These are phyloP conservation scores for Selenicereus undatus DNA, from an alignment of 148 eudicot species.

Conservation along the genomic window DNA sequence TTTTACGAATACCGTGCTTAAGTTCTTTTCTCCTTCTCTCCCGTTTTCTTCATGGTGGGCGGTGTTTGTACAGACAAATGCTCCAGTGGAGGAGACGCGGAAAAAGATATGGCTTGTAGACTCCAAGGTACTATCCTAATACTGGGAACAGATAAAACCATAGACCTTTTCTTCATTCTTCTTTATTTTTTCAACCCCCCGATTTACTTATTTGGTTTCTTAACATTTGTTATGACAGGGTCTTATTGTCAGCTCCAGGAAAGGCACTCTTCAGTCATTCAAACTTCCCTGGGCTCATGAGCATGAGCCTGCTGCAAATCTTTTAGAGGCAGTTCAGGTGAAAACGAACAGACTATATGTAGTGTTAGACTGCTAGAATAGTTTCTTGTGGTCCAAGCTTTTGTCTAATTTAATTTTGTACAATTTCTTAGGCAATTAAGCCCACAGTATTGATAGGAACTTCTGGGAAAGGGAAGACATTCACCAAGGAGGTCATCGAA, in stretches of 20 bases:
- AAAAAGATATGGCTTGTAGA: slow-evolving; percentile 95
- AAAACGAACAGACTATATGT: slow-evolving; percentile 4
- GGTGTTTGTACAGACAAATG: slow-evolving; percentile 42
- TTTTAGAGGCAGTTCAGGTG: slow-evolving; percentile 79
- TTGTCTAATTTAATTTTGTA: background rate
- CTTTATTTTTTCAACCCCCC: too few relatives aligned
- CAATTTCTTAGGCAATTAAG: slow-evolving; percentile 45
- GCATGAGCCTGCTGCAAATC: slow-evolving; percentile 59
- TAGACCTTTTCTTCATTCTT: background rate
- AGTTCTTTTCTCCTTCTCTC: background rate
- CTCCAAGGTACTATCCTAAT: slow-evolving; percentile 56
- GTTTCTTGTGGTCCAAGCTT: background rate
- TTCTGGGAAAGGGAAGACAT: slow-evolving; percentile 62
- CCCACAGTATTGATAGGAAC: slow-evolving; percentile 73
- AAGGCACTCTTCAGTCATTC: slow-evolving; percentile 73
- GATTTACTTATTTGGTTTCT: background rate
- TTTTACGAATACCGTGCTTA: background rate
- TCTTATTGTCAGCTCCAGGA: slow-evolving; percentile 67
- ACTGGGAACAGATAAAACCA: background rate
- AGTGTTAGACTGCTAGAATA: background rate
- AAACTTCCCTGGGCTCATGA: slow-evolving; percentile 91
- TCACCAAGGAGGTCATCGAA: slow-evolving; percentile 63
- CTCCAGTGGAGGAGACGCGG: slow-evolving; percentile 66
- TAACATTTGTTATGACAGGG: slow-evolving; percentile 42
- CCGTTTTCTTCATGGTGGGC: background rate